A percentile compares a stretch with the other conserved stretches of the same genome.
Conservation (phyloP, 345 rosid genomes). For the Psidium guajava region DNA sequence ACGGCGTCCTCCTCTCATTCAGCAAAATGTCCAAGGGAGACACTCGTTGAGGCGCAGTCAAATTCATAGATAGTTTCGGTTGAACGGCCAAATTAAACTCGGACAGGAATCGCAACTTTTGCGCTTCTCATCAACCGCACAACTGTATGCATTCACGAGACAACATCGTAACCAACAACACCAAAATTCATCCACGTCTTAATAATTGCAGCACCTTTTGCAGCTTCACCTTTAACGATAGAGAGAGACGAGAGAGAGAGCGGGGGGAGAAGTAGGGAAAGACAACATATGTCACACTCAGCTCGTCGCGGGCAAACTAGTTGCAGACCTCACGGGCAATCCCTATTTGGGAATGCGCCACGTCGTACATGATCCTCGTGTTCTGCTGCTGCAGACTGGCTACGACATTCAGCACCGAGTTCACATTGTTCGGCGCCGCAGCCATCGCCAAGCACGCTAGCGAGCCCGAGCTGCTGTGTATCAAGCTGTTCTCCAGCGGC, state of each 20-base stretch:
- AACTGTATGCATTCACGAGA: background rate
- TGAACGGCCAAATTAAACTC: background rate
- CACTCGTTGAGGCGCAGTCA: background rate
- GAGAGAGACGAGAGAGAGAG: background rate
- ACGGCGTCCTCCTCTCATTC: background rate
- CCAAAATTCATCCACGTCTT: background rate
- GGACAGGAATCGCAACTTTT: too few species aligned
- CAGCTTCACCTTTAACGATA: background rate
- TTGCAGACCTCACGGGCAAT: constrained; percentile 77
- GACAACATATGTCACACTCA: background rate
- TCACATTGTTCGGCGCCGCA: constrained; percentile 43
- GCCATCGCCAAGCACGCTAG: constrained; percentile 80
- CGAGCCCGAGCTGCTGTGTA: constrained; percentile 73
- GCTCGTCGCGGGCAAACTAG: constrained; percentile 6
- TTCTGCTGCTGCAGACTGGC: constrained; percentile 94
- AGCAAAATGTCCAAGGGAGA: background rate
- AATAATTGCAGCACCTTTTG: background rate
- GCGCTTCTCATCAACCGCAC: background rate
- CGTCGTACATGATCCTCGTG: constrained; percentile 62
- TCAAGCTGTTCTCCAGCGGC: constrained; percentile 76
- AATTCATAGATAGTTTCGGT: background rate
- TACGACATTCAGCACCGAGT: constrained; percentile 64
- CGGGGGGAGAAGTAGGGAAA: background rate
- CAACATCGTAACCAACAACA: background rate
- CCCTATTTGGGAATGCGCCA: constrained; percentile 63